Percentiles rank a stretch among this genome's conserved stretches.
These are phyloP conservation scores for Vitellaria paradoxa DNA, from an alignment of 179 eudicot genomes.

Conservation along the genomic window DNA sequence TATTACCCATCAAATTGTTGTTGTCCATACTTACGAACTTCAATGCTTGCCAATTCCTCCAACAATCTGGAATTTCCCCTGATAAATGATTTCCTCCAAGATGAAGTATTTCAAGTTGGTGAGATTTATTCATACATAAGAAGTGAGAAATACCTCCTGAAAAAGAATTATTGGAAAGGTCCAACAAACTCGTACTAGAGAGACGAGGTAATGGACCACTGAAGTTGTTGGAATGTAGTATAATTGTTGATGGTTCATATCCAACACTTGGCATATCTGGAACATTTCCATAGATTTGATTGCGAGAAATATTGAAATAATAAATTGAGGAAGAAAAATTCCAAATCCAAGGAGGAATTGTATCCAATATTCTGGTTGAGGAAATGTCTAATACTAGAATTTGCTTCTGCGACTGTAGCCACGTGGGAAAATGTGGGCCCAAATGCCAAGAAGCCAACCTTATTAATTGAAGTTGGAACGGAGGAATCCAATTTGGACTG, in stretches of 20 bases:
- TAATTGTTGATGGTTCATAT: background rate
- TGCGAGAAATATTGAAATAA: background rate
- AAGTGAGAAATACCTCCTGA: background rate
- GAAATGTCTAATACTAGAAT: background rate
- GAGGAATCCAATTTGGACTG: background rate
- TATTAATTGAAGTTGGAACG: background rate
- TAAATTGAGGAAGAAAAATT: background rate
- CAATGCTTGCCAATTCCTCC: background rate
- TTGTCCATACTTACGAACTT: background rate
- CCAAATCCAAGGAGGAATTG: slow-evolving; percentile 12
- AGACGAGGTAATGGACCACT: background rate
- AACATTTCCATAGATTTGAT: background rate
- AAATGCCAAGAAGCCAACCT: background rate
- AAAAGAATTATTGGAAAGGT: background rate
- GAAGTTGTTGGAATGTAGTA: background rate
- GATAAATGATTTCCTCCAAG: slow-evolving; percentile 2
- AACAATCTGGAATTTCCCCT: slow-evolving; percentile 1
- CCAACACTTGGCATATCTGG: background rate
- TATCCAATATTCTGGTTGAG: background rate
- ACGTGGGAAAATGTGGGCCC: slow-evolving; percentile 4
- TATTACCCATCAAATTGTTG: slow-evolving; percentile 2
- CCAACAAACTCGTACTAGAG: background rate
- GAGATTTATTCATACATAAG: background rate
- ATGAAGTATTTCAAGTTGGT: background rate
- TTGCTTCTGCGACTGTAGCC: background rate